phyloP scores from a whole-genome alignment of 2,329 filamentous ascomycete genomes.

The Teratosphaeria destructans region DNA sequence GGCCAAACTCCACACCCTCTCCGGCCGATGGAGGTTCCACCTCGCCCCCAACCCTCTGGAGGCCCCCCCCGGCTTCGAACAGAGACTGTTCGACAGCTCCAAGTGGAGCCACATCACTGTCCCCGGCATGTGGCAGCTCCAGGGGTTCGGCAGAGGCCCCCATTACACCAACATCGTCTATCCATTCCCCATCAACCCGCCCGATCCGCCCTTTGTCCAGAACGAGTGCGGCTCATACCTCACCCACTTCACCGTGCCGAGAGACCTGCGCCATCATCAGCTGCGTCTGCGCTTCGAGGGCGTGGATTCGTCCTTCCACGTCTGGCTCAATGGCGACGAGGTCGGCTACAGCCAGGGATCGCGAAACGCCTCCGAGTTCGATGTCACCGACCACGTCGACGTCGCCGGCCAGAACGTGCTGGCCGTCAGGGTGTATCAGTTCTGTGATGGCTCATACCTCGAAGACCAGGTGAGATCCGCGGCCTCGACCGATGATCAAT shows the following conservation, averaged over 20 bases:
- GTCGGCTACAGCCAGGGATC: slow-evolving; percentile 61
- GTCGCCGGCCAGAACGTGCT: slow-evolving; percentile 43
- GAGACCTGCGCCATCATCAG: slow-evolving; percentile 37
- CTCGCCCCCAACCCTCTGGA: slow-evolving; percentile 27
- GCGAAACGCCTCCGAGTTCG: slow-evolving; percentile 60
- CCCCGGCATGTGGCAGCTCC: slow-evolving; percentile 56
- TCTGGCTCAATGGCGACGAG: slow-evolving; percentile 55
- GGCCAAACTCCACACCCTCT: slow-evolving; percentile 21
- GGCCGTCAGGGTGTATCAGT: slow-evolving; percentile 59
- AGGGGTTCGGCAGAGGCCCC: slow-evolving; percentile 52
- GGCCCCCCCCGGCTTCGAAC: slow-evolving; percentile 26
- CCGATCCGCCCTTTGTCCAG: slow-evolving; percentile 46
- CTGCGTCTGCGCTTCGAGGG: slow-evolving; percentile 59
- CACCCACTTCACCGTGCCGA: slow-evolving; percentile 44
- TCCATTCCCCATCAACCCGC: slow-evolving; percentile 46
- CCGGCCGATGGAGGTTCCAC: slow-evolving; percentile 31
- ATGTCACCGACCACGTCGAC: slow-evolving; percentile 46
- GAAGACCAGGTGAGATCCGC: slow-evolving; percentile 3
- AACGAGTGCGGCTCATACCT: slow-evolving; percentile 57
- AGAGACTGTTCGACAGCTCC: slow-evolving; percentile 25
- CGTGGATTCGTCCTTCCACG: slow-evolving; percentile 60
- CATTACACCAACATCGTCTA: slow-evolving; percentile 61
- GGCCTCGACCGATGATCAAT: neutral
- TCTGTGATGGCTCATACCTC: slow-evolving; percentile 50
- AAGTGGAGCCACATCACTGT: slow-evolving; percentile 47